Evolutionary conservation across 148 eudicot species (phyloP), one percentile per base, ranked within the genome.

Genomic region (Cornus florida): DNA sequence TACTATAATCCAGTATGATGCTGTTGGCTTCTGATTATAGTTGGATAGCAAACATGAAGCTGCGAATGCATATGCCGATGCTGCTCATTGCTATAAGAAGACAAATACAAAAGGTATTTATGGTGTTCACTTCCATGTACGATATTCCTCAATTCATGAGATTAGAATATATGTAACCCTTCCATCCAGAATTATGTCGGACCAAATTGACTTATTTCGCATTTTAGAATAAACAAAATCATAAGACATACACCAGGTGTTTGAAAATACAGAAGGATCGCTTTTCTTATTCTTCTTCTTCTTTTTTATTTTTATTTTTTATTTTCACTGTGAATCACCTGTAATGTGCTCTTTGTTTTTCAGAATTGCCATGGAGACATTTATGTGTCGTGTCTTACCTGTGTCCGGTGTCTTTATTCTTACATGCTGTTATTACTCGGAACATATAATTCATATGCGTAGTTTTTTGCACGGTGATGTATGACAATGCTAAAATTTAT

Each of bases 41-140:
- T 65, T 59, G 80, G 90, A 78, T 69, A 83, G 88, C 83, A 88
- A 79, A 75, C 90, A 88, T 73, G 90, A 88, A 79, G 90, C 90
- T 83, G 90, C 88, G 35, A 66, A 53, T 57, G 84, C 88, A 33
- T 88, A 81, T 77, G 90, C 81, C 22, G 85, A 85, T 81, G 88
- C 86, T 73, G 88, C 85, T 73, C 80, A 83, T 81, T 85, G 86
- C 81, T 88, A 85, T 70, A 88, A 88, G 85, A 88, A 88, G 82
- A 80, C 86, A 23, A 81, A 82, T 77, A 79, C 73, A 22, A 88
- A 79, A 85, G 85, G 90, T 88, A 38, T 69, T 56, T 69, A 20
- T 35, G 53, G 17, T 59, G n/a, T 70, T 59, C 35, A 48, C 57
- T 62, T n/a, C 66, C 23, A 62, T 62, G 62, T 14, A 57, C 2